Base-by-base conservation (phyloP, 331 rosid species). In the Malus hybrid region DNA sequence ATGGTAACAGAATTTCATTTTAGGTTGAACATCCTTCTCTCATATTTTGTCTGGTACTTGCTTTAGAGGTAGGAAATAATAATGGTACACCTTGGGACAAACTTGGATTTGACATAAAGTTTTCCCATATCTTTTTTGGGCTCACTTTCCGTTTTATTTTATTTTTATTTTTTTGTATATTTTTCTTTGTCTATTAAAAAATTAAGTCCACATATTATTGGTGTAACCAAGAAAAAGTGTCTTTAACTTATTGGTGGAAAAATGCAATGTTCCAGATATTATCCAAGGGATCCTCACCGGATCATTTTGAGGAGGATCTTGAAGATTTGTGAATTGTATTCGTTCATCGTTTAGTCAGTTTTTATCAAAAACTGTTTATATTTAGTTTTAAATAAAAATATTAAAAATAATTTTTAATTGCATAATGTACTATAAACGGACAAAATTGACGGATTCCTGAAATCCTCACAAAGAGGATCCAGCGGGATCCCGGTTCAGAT, bases 21-120 rank as follows among this genome's bases (percentile, higher is more conserved):
- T 71, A 20, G 77, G 73, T 65, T 70, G 81, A 19, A 69, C 79
- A 73, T 78, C 50, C 72, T 73, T 14, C 76, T 76, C 50, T 4
- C 34, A 20, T 9, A 5, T 67, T 71, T 70, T 61, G 79, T 80
- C 78, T 76, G 66, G 39, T 68, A 63, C 63, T 57, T 22, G 66
- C 12, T 20, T 19, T 42, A 28, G 46, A 55, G 29, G 22, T 68
- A 50, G 24, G 50, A 56, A 57, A 11, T 19, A 67, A 28, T 27
- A 19, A 69, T 67, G 42, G 3, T 8, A 10, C 13, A 33, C 27
- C 34, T 22, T 10, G 36, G 67, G 48, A 22, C 71, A 18, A 18
- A 68, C 65, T 67, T 61, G 77, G 69, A 64, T 36, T 10, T 6
- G 50, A 54, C 66, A 31, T 5, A 52, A 33, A 54, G 9, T 44